Evolutionary conservation across 768 basidiomycete species (phyloP).

Genomic region (Trametes elegans): DNA sequence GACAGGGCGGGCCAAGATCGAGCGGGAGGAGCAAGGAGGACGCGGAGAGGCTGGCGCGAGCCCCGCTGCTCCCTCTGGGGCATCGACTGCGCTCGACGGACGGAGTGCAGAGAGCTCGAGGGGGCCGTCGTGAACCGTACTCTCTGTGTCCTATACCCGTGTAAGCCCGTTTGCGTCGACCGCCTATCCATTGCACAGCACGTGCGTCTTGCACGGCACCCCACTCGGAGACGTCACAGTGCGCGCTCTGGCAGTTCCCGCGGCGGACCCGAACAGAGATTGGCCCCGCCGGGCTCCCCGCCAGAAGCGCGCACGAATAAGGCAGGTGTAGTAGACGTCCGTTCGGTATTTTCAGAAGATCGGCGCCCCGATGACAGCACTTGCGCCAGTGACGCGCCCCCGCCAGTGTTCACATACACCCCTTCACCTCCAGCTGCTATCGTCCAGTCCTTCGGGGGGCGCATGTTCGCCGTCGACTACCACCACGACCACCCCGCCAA

Average conservation of each 20-base stretch:
- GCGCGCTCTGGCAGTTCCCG: no score
- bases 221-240: no score
- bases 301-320: conserved; percentile 3
- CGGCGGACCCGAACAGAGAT: no score
- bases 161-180: no score
- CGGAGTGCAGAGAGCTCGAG: not conserved
- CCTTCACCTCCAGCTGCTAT: conserved; percentile 9
- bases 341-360: not conserved
- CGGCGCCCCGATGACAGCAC: conserved; percentile 4
- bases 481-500: no score
- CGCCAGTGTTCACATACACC: not conserved
- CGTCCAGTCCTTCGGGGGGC: not conserved
- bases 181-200: no score
- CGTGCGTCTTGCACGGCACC: no score
- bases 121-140: conserved; percentile 3
- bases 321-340: conserved; percentile 9
- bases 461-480: no score
- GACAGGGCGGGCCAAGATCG: conserved; percentile 15
- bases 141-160: not conserved
- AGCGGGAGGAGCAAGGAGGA: conserved; percentile 10
- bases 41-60: not conserved
- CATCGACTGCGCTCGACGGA: not conserved
- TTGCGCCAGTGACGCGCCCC: conserved; percentile 8
- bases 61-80: not conserved
- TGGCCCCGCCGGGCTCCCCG: not conserved